Percentiles rank a stretch among this genome's conserved stretches.
Conservation (phyloP, 208 protist species). For the Acanthamoeba rhysodes region DNA sequence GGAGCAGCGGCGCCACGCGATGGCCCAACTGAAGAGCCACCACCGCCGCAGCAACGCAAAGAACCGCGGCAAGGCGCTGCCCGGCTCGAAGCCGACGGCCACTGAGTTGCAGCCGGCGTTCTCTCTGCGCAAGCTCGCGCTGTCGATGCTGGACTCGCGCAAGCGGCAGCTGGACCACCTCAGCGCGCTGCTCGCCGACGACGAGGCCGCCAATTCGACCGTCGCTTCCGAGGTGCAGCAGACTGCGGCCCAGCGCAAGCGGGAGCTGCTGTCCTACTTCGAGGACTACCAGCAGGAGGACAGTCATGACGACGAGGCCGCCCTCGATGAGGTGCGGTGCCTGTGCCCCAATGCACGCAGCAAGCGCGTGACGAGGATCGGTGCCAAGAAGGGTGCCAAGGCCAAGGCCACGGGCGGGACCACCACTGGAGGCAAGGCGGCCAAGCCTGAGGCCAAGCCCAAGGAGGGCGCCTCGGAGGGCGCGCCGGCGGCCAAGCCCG, state of each 20-base stretch:
- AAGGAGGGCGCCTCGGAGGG: not conserved
- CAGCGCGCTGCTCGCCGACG: not conserved
- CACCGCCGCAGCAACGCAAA: not conserved
- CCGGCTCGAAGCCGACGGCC: not conserved
- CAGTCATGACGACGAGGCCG: not conserved
- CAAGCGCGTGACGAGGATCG: not conserved
- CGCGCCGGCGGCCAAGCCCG: not conserved
- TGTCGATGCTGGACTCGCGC: not conserved
- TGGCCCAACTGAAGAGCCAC: not conserved
- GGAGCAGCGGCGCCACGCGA: not conserved
- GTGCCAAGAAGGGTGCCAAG: not conserved
- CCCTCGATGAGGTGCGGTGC: not conserved
- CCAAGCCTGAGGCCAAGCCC: not conserved
- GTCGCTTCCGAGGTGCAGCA: not conserved
- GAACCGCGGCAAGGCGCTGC: not conserved
- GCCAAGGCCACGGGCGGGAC: not conserved
- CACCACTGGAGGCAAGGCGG: not conserved
- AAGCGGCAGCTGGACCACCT: constrained; percentile 33
- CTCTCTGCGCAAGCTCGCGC: constrained; percentile 28
- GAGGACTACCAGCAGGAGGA: not conserved
- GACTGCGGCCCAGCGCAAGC: not conserved
- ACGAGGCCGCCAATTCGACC: not conserved
- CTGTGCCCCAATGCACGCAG: constrained; percentile 4
- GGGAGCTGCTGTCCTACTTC: not conserved
- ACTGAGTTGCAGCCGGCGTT: not conserved